phyloP scores from a whole-genome alignment of 495 filamentous ascomycete genomes.

The Cladorrhinum samala region DNA sequence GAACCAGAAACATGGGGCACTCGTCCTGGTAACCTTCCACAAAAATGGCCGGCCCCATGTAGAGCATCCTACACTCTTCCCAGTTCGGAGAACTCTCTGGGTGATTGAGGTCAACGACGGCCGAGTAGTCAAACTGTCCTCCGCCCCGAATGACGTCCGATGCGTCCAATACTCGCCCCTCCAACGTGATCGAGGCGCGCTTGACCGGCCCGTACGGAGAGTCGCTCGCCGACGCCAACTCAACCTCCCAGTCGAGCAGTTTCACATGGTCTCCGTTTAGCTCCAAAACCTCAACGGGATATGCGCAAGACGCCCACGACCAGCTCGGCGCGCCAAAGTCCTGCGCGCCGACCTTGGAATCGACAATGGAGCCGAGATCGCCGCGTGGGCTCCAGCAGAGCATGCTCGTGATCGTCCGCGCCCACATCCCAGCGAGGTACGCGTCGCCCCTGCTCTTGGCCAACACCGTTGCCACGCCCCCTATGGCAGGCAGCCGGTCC shows the following conservation, averaged over 20 bases:
- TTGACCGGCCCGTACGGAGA: not conserved
- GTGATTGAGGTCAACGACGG: no score
- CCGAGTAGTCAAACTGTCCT: no score
- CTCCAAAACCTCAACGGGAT: not conserved
- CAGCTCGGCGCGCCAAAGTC: no score
- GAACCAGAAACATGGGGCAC: no score
- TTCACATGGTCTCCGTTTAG: not conserved
- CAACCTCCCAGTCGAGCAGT: not conserved
- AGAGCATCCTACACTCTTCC: no score
- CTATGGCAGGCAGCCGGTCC: not conserved
- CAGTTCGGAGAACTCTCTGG: no score
- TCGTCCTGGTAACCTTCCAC: no score
- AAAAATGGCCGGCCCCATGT: no score
- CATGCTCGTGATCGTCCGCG: not conserved
- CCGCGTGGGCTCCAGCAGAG: not conserved
- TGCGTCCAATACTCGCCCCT: no score
- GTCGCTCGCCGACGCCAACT: not conserved
- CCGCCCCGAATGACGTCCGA: no score
- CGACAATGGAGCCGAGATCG: not conserved
- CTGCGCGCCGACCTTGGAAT: not conserved
- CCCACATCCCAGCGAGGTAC: not conserved
- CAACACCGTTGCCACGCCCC: not conserved
- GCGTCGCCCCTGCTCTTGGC: not conserved
- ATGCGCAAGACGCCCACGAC: not conserved
- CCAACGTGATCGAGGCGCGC: not conserved